Base-by-base conservation (phyloP, 148 eudicot genomes). In the Camellia japonica region DNA sequence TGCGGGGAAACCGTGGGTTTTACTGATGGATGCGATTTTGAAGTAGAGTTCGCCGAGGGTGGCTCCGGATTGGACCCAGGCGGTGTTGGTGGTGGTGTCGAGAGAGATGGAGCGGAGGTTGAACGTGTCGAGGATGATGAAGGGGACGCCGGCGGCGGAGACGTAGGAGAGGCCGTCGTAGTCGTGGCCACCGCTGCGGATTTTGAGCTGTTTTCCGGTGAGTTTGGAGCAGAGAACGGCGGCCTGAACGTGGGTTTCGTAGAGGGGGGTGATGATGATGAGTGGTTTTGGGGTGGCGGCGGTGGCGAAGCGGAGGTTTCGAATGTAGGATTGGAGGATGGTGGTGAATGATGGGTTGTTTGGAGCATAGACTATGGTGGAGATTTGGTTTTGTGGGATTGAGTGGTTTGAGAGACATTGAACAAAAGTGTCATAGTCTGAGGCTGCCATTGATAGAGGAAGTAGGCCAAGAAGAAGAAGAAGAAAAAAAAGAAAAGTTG, bases 101-200 rank as follows among this genome's bases (percentile, higher is more conserved):
- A 87, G 47, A 0, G 75, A 68, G 49, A 87, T 84, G 1, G 82
- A 72, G 11, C 85, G 59, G 18, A 84, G 68, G 23, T 82, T 84
- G 75, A 79, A 87, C 86, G 84, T 79, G 76, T 87, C 87, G 43
- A 87, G 89, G 19, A 87, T 20, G 62, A 84, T 58, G 46, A 84
- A 87, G 1, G 79, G 56, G 14, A 6, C 46, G 19, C 47, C 76
- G n/a, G 85, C 46, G 19, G 47, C 76, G 30, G 85, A 82, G 20
- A 80, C 77, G 20, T 84, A 87, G 1, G 89, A 87, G 12, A 70
- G 30, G 9, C 89, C 89, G 7, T 87, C 89, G 67, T 82, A 87
- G 78, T 84, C 89, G 42, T 87, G 89, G 78, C 89, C 89, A 13
- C 89, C 89, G n/a, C 87, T 84, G 19, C 89, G 82, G 79, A 81